These are phyloP conservation scores for Passalora sequoiae DNA, from an alignment of 2,329 filamentous ascomycete genomes.

Conservation along the genomic window DNA sequence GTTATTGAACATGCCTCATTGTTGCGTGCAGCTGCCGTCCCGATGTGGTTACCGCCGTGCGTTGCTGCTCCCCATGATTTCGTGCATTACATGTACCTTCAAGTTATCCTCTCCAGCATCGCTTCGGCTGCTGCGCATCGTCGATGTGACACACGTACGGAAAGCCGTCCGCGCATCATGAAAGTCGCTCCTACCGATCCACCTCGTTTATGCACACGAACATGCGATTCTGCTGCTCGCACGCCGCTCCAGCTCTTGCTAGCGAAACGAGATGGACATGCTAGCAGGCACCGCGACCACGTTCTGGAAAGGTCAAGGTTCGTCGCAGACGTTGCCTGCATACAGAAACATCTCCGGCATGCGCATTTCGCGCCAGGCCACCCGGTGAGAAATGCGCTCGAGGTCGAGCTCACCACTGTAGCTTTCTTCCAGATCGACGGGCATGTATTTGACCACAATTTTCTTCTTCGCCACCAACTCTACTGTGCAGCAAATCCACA, in stretches of 20 bases:
- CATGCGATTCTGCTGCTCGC: constrained; percentile 2
- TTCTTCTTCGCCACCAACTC: too few relatives aligned
- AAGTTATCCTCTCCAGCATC: neutral
- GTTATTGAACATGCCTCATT: constrained; percentile 1
- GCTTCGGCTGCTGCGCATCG: constrained; percentile 16
- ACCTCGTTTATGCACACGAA: constrained; percentile 4
- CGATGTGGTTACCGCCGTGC: constrained; percentile 3
- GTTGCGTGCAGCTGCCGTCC: constrained; percentile 1
- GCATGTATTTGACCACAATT: too few relatives aligned
- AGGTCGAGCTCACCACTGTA: too few relatives aligned
- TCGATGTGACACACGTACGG: constrained; percentile 12
- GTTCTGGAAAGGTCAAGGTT: too few relatives aligned
- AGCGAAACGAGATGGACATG: neutral
- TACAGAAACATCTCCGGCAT: neutral
- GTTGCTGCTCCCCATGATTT: constrained; percentile 19
- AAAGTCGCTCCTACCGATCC: neutral
- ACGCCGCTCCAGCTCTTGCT: constrained; percentile 2
- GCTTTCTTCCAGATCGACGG: too few relatives aligned
- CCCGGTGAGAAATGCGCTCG: too few relatives aligned
- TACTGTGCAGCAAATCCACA: too few relatives aligned
- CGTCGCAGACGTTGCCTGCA: constrained; percentile 4
- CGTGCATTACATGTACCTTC: too few relatives aligned
- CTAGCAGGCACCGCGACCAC: too few relatives aligned
- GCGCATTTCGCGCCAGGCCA: too few relatives aligned
- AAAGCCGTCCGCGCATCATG: constrained; percentile 2